Evolutionary conservation across 495 filamentous ascomycete species (phyloP), one percentile per base, ranked within the genome.

Genomic region (Penicillium canariense): DNA sequence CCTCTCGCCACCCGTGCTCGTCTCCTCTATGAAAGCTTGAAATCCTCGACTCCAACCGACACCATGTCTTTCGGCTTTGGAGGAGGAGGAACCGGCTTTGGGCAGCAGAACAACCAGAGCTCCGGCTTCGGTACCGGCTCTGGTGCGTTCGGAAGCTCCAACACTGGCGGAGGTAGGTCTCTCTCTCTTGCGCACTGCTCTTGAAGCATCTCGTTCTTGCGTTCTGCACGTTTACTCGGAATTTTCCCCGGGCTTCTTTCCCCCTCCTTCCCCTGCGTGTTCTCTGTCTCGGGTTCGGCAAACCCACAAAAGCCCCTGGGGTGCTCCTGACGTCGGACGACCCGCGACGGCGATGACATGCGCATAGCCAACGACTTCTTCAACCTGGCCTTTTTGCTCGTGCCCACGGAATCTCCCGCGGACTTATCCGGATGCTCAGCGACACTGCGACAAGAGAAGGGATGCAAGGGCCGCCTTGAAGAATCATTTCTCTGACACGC

Each of bases 51-150:
- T 63, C 60, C 63, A 62, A 64, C 51, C 61, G 65, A 61, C 65
- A 71, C 62, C 50, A 79, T 78, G 74, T 75, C 74, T 63, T 76
- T 77, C 67, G 71, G 68, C 58, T 68, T 68, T 55, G 77, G 74
- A 67, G 79, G 80, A 51, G 77, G 74, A 68, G 81, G 80, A 62
- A 87, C 87, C 68, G 84, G 84, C 60, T 82, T 77, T 56, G 43
- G 43, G 9, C 43, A 46, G 9, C 43, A 46, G 43, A 83, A 82
- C 62, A 78, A 81, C 66, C 73, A 79, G 55, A 77, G 75, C 49
- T 75, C 75, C 56, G 80, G 76, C 51, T 82, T 79, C 63, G 74
- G 76, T 38, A 56, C 67, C 20, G 66, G 66, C 58, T 63, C 70
- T 65, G 70, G 66, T n/a, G n/a, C n/a, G 28, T 72, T 70, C 54